Evolutionary conservation across 257 asterid species (phyloP).

Genomic region (Jacaranda copaia): DNA sequence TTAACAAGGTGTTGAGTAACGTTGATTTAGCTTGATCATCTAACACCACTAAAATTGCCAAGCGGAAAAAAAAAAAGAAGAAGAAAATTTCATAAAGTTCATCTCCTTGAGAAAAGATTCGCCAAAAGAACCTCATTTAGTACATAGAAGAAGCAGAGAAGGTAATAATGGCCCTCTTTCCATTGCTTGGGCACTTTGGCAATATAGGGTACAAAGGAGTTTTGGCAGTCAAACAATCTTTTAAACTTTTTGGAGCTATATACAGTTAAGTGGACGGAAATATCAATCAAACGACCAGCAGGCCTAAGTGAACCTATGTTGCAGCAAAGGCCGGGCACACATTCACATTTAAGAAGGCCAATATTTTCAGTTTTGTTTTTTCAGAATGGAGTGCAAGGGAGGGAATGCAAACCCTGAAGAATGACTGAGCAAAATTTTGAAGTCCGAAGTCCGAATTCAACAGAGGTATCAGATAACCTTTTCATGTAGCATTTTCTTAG

Average conservation of each 20-base stretch:
- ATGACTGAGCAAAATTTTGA: background rate
- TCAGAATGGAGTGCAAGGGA: background rate
- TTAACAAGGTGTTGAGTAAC: background rate
- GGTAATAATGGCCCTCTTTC: background rate
- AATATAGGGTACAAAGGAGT: background rate
- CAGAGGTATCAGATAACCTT: background rate
- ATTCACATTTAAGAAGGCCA: background rate
- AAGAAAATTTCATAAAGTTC: background rate
- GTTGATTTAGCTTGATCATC: constrained; percentile 19
- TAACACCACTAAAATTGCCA: background rate
- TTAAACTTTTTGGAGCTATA: background rate
- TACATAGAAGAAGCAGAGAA: background rate
- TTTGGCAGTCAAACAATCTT: constrained; percentile 6
- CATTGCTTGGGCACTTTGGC: constrained; percentile 1
- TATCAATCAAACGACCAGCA: too few species aligned
- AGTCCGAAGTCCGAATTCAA: background rate
- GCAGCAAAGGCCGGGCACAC: background rate
- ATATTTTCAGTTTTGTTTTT: background rate
- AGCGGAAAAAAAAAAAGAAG: background rate
- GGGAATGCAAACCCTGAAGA: background rate
- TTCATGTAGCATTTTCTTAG: too few species aligned
- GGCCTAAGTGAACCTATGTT: background rate
- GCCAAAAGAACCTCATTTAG: background rate
- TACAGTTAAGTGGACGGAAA: too few species aligned
- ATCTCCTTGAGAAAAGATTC: constrained; percentile 19